Evolutionary conservation across 306 rosid genomes (phyloP).

Genomic region (Spatholobus suberectus): DNA sequence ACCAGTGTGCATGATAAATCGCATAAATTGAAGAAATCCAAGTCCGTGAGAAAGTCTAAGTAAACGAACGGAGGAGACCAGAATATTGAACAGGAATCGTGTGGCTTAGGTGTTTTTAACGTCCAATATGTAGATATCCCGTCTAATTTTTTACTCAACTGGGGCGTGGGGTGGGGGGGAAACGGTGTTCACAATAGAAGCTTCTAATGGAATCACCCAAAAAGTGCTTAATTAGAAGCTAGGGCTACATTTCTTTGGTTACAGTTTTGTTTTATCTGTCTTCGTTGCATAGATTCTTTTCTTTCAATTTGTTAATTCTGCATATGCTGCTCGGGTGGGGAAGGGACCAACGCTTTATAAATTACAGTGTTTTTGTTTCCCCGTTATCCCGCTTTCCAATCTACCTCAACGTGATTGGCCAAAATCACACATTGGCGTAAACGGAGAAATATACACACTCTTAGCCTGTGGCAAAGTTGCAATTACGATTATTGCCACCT

Average conservation of each 20-base stretch:
- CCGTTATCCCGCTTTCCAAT: too few relatives aligned
- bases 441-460: too few relatives aligned
- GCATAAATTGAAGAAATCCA: conserved; percentile 74
- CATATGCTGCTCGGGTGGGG: background rate
- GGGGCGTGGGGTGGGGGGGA: background rate
- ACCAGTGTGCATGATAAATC: conserved; percentile 70
- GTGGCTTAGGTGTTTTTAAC: background rate
- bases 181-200: background rate
- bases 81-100: background rate
- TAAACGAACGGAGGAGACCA: background rate
- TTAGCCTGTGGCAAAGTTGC: too few relatives aligned
- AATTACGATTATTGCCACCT: too few relatives aligned
- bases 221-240: background rate
- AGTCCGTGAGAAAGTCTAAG: conserved; percentile 75
- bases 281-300: conserved; percentile 10
- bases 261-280: background rate
- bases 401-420: too few relatives aligned
- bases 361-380: too few relatives aligned
- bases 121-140: conserved; percentile 35
- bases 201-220: background rate
- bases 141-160: conserved; percentile 36
- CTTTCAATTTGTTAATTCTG: background rate
- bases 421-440: too few relatives aligned
- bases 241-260: background rate
- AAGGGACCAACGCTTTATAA: background rate